These are phyloP conservation scores for Nemania sp. DNA, from an alignment of 2,329 filamentous ascomycete species.

Conservation along the genomic window DNA sequence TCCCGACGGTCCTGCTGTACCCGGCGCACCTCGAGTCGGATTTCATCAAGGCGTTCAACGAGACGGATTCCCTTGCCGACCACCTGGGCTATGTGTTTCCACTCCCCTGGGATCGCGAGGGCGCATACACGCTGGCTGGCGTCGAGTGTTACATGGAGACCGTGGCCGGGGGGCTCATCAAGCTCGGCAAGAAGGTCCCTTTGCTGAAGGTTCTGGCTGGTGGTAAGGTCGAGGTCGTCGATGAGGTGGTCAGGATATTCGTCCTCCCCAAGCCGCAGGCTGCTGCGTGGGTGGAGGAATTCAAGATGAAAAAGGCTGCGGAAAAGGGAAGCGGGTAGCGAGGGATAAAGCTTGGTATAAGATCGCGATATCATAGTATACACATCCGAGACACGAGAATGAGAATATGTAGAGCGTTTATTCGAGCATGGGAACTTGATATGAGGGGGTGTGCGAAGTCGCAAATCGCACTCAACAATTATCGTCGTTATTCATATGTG, in stretches of 20 bases:
- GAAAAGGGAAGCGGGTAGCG: slow-evolving; percentile 42
- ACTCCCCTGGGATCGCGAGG: slow-evolving; percentile 77
- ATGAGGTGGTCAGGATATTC: slow-evolving; percentile 81
- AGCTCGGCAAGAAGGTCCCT: slow-evolving; percentile 83
- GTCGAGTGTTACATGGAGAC: slow-evolving; percentile 95
- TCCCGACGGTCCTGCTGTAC: slow-evolving; percentile 85
- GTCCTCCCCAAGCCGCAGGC: slow-evolving; percentile 76
- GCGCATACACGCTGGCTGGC: slow-evolving; percentile 46
- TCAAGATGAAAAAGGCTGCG: slow-evolving; percentile 73
- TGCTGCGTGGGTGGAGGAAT: slow-evolving; percentile 78
- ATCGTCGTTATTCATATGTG: no score
- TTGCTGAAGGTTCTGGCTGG: slow-evolving; percentile 74
- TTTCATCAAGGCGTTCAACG: slow-evolving; percentile 85
- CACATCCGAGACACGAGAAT: no score
- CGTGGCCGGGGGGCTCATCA: slow-evolving; percentile 75
- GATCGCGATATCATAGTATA: not conserved
- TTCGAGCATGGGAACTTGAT: no score
- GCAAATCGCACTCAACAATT: no score
- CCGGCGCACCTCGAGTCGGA: slow-evolving; percentile 81
- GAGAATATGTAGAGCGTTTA: no score
- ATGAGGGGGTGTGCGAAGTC: no score
- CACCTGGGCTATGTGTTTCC: slow-evolving; percentile 88
- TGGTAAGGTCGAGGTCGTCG: slow-evolving; percentile 84
- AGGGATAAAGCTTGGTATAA: not conserved
- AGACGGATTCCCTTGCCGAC: slow-evolving; percentile 73